Evolutionary conservation across 1,284 basidiomycete species (phyloP), one percentile per base, ranked within the genome.

Genomic region (Irpex sp.): DNA sequence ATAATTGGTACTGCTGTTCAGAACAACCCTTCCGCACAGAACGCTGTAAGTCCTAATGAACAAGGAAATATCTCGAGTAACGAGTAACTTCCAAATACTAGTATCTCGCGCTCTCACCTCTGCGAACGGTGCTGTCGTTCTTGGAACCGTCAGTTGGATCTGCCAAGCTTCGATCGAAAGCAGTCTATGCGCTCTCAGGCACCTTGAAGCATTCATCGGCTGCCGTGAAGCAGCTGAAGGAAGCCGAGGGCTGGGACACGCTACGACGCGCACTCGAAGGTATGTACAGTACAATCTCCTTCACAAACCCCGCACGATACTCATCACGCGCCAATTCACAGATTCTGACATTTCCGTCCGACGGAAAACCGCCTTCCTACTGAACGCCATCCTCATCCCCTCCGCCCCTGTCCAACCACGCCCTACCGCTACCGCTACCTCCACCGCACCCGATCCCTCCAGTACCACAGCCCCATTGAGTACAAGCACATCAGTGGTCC

Each of bases 1-100:
- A 90, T 98, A 6, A 82, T 93, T 17, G 97, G 97, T 4, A 98
- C 97, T 0, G 95, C 97, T 0, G 77, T 97, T 1, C 96, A 98
- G 75, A 98, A 99, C 75, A 99, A 98, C 70, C 92, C 94, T 4
- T 84, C 90, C 60, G 95, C 95, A 0, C 97, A 98, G 72, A 83
- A 86, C 57, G 86, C 90, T 1, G 93, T 97, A 71, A 70, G 90
- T 83, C 8, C 43, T 11, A 51, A 26, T 2, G 1, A 0, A 17
- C 13, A 17, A 46, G 0, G 0, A 1, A 5, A 39, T 8, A 39
- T 37, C 49, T 47, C n/a, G 46, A 17, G 19, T 49, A 59, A 49
- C 39, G 54, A 31, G 9, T 39, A 54, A 61, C 43, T 55, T 31
- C 60, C 50, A 57, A 49, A 53, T 47, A 43, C 36, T 65, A 95